phyloP scores from a whole-genome alignment of 2,329 filamentous ascomycete genomes.

The Alternaria brassicicola region DNA sequence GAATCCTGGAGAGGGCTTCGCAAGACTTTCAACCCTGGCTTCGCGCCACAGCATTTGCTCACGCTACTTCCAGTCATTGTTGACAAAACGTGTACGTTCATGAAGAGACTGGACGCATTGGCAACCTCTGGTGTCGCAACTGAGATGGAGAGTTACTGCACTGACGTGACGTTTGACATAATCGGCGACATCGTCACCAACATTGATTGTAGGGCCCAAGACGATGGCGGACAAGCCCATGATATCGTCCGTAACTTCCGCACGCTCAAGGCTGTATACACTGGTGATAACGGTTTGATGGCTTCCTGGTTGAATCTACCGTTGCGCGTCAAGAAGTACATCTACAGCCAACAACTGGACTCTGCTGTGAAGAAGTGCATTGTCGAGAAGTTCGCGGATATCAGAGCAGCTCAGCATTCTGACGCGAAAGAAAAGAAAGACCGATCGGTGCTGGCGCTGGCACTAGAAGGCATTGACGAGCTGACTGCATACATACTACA shows the following conservation, averaged over 20 bases:
- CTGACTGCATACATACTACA: slow-evolving; percentile 48
- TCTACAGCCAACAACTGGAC: slow-evolving; percentile 33
- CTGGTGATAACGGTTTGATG: slow-evolving; percentile 27
- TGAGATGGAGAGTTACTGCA: slow-evolving; percentile 41
- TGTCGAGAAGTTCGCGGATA: slow-evolving; percentile 31
- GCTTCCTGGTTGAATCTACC: slow-evolving; percentile 32
- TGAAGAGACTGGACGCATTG: slow-evolving; percentile 37
- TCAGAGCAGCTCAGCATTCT: slow-evolving; percentile 25
- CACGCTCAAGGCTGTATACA: slow-evolving; percentile 26
- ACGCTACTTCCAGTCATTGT: slow-evolving; percentile 44
- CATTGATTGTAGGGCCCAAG: slow-evolving; percentile 39
- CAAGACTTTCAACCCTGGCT: slow-evolving; percentile 47
- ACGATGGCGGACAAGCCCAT: slow-evolving; percentile 21
- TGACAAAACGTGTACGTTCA: slow-evolving; percentile 44
- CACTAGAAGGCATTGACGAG: slow-evolving; percentile 33
- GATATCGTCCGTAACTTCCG: slow-evolving; percentile 37
- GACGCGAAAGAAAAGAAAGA: slow-evolving; percentile 28
- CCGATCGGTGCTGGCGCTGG: slow-evolving; percentile 45
- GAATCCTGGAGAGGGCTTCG: slow-evolving; percentile 46
- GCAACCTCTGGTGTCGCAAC: slow-evolving; percentile 31
- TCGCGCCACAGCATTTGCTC: slow-evolving; percentile 45
- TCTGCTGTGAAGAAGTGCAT: slow-evolving; percentile 36
- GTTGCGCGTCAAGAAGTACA: slow-evolving; percentile 21
- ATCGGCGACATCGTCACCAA: slow-evolving; percentile 43
- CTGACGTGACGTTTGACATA: slow-evolving; percentile 45